Evolutionary conservation across 495 filamentous ascomycete genomes (phyloP), one percentile per base, ranked within the genome.

Genomic region (Aspergillus avenaceus): DNA sequence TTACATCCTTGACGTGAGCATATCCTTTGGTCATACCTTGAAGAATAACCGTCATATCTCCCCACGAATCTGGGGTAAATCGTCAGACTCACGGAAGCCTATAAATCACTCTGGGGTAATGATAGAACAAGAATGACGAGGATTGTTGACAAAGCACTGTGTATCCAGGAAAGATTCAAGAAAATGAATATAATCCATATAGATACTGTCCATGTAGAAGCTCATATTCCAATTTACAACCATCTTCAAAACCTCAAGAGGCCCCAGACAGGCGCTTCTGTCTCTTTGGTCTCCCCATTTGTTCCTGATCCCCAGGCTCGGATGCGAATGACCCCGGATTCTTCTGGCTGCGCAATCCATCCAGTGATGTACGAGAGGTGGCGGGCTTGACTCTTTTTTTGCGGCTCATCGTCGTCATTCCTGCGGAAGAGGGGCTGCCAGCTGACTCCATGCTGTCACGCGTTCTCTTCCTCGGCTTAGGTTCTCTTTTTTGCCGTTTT

Each of bases 401-500:
- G n/a, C 5, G 51, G 57, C 7, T 50, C n/a, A n/a, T 57, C 13
- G 32, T 36, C 37, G 19, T 21, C 14, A 18, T 13, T 8, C 41
- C 38, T 41, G 37, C 22, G 21, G 62, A 62, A 5, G 69, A 61
- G 7, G 34, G n/a, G 22, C 61, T 61, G 3, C 59, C 65, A 46
- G 62, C 67, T 6, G 70, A 75, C 0, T 49, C 41, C 13, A 67
- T 29, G 45, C 72, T 74, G 5, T 74, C 69, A 3, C 71, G 61
- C 26, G 69, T 70, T 18, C 72, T 58, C 50, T 75, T 75, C 14
- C 65, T 55, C 41, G 73, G 73, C 27, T 70, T 67, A 4, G 62
- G 45, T 18, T 50, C 53, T 32, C 61, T 57, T 44, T 59, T 69
- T 8, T 55, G 56, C 0, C 71, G 67, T 2, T 51, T 50, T 44